phyloP scores from a whole-genome alignment of 148 eudicot genomes.

The Rhododendron griersonianum region DNA sequence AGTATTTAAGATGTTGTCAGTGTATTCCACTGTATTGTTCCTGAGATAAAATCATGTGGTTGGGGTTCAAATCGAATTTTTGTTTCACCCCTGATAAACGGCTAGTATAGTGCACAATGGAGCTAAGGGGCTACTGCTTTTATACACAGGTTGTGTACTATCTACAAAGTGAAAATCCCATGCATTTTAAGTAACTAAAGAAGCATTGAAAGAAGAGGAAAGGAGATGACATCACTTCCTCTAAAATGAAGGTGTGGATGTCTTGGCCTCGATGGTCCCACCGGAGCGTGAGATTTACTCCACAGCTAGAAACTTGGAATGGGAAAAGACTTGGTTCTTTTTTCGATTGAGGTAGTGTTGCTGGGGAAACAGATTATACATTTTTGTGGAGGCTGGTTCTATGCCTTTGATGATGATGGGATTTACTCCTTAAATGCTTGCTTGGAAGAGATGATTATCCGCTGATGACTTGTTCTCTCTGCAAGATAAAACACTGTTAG shows the following conservation, averaged over 20 bases:
- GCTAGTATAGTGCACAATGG: background rate
- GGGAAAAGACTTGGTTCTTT: background rate
- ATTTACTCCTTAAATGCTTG: background rate
- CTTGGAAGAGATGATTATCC: background rate
- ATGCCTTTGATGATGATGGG: background rate
- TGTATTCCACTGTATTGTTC: background rate
- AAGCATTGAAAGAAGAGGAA: background rate
- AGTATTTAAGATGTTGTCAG: background rate
- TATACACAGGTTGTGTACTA: background rate
- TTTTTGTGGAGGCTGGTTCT: background rate
- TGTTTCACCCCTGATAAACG: background rate
- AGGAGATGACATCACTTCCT: too few relatives aligned
- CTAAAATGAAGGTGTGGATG: background rate
- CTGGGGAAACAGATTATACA: background rate
- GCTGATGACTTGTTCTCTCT: background rate
- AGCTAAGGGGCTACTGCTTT: background rate
- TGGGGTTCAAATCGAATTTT: background rate
- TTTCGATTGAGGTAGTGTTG: background rate
- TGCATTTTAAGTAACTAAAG: background rate
- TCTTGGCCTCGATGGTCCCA: background rate
- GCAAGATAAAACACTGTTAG: background rate
- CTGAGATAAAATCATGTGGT: background rate
- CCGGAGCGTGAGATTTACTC: background rate
- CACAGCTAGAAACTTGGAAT: background rate
- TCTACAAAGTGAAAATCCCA: background rate